These are phyloP conservation scores for Neofusicoccum umdonicola DNA, from an alignment of 2,329 filamentous ascomycete species.

Conservation along the genomic window DNA sequence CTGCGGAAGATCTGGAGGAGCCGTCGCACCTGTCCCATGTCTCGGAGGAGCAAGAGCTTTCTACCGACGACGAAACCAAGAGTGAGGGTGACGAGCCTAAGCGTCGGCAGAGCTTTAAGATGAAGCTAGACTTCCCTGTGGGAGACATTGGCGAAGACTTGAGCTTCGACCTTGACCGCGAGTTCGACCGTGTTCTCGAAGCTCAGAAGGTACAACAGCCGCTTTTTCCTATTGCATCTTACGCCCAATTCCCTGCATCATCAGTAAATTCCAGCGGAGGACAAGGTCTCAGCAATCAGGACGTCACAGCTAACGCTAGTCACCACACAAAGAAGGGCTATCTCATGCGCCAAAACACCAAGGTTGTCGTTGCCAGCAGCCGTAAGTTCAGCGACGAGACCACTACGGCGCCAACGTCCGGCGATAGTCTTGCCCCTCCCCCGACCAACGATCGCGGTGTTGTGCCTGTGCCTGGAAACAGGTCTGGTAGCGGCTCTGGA, in stretches of 20 bases:
- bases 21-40: constrained; percentile 2
- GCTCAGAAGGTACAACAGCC: constrained; percentile 81
- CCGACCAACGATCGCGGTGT: constrained; percentile 22
- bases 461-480: constrained; percentile 44
- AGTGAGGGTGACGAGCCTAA: constrained; percentile 22
- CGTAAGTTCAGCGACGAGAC: constrained; percentile 56
- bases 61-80: constrained; percentile 27
- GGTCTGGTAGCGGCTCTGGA: constrained; percentile 70
- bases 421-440: constrained; percentile 32
- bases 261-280: background rate
- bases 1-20: constrained; percentile 17
- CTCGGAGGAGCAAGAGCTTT: constrained; percentile 28
- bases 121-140: constrained; percentile 78
- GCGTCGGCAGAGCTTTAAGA: constrained; percentile 38
- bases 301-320: constrained; percentile 10
- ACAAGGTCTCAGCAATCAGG: background rate
- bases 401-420: constrained; percentile 51
- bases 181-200: constrained; percentile 94
- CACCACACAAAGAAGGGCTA: constrained; percentile 84
- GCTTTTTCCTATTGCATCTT: constrained; percentile 9
- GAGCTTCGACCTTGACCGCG: constrained; percentile 81
- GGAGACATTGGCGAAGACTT: constrained; percentile 68
- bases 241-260: background rate
- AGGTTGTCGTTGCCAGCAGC: constrained; percentile 87
- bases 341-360: constrained; percentile 97